Evolutionary conservation across 2,329 filamentous ascomycete genomes (phyloP).

Genomic region (Blastomyces silverae): DNA sequence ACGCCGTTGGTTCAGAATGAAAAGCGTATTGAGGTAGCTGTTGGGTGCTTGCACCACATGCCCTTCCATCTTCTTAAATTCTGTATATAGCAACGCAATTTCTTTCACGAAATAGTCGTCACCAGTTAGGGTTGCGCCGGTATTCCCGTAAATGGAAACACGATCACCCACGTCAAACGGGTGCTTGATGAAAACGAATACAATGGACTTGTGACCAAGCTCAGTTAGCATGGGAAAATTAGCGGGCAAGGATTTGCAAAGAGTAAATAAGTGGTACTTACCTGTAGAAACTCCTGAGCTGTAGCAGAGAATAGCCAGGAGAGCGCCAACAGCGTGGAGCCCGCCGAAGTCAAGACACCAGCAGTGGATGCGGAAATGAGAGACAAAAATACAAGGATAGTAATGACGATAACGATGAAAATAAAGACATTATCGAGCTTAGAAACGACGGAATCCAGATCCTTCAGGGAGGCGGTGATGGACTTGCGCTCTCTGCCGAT

Average conservation of each 20-base stretch:
- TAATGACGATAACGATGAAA: constrained; percentile 74
- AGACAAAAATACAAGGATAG: constrained; percentile 78
- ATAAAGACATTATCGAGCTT: constrained; percentile 86
- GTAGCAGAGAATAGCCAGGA: constrained; percentile 91
- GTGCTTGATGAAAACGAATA: constrained; percentile 96
- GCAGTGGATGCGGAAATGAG: constrained; percentile 87
- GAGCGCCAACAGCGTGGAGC: constrained; percentile 77
- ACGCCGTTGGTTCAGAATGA: constrained; percentile 90
- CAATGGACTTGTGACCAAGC: constrained; percentile 59
- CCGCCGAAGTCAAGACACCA: constrained; percentile 80
- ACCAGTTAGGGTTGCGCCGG: constrained; percentile 66
- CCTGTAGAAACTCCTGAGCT: constrained; percentile 74
- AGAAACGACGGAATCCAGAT: constrained; percentile 84
- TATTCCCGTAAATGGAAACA: constrained; percentile 85
- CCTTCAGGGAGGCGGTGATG: constrained; percentile 89
- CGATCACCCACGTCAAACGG: constrained; percentile 94
- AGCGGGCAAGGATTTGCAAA: constrained; percentile 73
- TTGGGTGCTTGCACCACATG: constrained; percentile 95
- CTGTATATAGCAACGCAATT: constrained; percentile 85
- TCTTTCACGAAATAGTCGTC: constrained; percentile 97
- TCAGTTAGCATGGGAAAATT: background rate
- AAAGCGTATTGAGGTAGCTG: constrained; percentile 83
- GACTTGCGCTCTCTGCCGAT: constrained; percentile 92
- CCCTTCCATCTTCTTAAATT: constrained; percentile 98
- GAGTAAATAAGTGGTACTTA: constrained; percentile 54